Percentiles rank a stretch among this genome's conserved stretches.
phyloP scores from a whole-genome alignment of 2,329 filamentous ascomycete species.

The Aspergillus sp. region DNA sequence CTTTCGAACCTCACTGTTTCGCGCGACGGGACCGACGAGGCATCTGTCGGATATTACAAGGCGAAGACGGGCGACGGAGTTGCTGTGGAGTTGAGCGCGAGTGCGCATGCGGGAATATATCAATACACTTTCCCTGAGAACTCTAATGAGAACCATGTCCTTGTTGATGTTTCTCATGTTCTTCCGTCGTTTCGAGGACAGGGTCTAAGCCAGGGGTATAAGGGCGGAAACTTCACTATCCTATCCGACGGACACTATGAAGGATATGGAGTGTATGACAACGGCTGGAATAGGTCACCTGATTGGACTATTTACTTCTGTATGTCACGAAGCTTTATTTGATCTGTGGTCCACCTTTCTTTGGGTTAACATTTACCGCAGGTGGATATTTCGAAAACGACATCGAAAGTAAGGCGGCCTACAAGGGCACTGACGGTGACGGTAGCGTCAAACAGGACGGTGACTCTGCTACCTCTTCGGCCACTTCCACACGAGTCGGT shows the following conservation, averaged over 20 bases:
- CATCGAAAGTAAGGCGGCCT: constrained; percentile 31
- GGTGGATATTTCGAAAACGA: constrained; percentile 60
- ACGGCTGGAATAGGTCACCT: constrained; percentile 65
- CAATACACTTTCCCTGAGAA: constrained; percentile 58
- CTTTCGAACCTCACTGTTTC: constrained; percentile 57
- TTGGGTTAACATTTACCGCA: constrained; percentile 25
- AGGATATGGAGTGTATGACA: constrained; percentile 63
- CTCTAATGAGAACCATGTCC: constrained; percentile 44
- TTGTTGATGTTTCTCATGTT: constrained; percentile 68
- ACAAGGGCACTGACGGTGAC: constrained; percentile 24
- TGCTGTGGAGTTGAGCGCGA: constrained; percentile 57
- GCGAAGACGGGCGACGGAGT: constrained; percentile 58
- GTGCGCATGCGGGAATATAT: constrained; percentile 53
- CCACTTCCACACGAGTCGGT: constrained; percentile 46
- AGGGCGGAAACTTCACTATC: constrained; percentile 59
- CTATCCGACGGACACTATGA: constrained; percentile 56
- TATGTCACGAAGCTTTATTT: constrained; percentile 14
- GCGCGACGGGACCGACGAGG: constrained; percentile 52
- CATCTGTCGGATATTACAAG: constrained; percentile 63
- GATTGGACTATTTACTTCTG: constrained; percentile 46
- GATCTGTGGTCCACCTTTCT: not conserved
- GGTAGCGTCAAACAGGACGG: constrained; percentile 30
- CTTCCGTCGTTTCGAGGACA: constrained; percentile 62
- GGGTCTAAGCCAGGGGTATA: constrained; percentile 62
- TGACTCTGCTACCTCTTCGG: constrained; percentile 37